phyloP scores from a whole-genome alignment of 2,329 filamentous ascomycete species.

The Uncinocarpus reesii region DNA sequence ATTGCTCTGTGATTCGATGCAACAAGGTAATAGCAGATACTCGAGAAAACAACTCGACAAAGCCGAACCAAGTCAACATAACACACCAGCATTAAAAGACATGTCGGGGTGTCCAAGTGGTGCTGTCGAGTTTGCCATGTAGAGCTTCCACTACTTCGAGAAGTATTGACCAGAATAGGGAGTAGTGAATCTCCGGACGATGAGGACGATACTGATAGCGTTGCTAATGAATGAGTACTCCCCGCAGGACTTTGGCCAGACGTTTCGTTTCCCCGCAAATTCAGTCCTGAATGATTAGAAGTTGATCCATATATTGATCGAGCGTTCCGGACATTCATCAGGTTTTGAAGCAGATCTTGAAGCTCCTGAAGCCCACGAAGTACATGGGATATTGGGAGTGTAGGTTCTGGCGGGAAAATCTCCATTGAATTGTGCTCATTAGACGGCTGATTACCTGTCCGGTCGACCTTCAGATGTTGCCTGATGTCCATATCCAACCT shows the following conservation, averaged over 20 bases:
- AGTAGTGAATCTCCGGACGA: slow-evolving; percentile 7
- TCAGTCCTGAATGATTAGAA: background rate
- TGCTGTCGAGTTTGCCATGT: background rate
- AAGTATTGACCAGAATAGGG: background rate
- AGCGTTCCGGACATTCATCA: slow-evolving; percentile 4
- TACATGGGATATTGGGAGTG: slow-evolving; percentile 4
- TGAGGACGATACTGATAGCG: background rate
- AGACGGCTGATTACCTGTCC: background rate
- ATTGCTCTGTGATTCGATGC: slow-evolving; percentile 7
- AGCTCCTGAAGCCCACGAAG: slow-evolving; percentile 7
- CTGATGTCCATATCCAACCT: slow-evolving; percentile 3
- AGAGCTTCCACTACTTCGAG: background rate
- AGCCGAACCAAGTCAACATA: slow-evolving; percentile 9
- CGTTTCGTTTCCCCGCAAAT: slow-evolving; percentile 1
- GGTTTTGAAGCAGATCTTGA: slow-evolving; percentile 9
- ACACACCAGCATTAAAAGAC: slow-evolving; percentile 4
- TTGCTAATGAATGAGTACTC: slow-evolving; percentile 3
- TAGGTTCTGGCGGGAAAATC: background rate
- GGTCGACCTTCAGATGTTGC: slow-evolving; percentile 1
- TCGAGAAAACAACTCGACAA: slow-evolving; percentile 5
- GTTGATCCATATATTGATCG: slow-evolving; percentile 1
- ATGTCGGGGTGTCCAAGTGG: slow-evolving; percentile 1
- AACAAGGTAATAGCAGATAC: slow-evolving; percentile 1
- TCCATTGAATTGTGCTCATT: background rate
- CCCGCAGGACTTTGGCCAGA: background rate